A percentile compares a stretch with the other conserved stretches of the same genome.
Evolutionary conservation across 352 stramenopile species (phyloP).

Genomic region (Phytophthora macrochlamydospora): DNA sequence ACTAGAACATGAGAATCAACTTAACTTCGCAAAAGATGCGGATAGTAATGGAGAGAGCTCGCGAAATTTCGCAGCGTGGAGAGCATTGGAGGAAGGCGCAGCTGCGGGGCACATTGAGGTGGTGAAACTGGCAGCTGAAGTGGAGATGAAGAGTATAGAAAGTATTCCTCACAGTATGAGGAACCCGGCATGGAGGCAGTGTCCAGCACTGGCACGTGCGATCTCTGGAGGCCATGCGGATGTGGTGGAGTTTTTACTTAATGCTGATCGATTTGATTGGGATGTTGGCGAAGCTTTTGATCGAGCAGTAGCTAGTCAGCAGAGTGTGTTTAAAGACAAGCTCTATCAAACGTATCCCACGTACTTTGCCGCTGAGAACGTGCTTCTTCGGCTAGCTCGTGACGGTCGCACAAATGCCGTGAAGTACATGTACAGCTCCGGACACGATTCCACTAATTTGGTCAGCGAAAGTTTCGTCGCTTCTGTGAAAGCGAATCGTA

Average conservation of each 20-base stretch:
- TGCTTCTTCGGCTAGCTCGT: constrained; percentile 4
- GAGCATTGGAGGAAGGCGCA: not conserved
- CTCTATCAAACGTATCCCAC: not conserved
- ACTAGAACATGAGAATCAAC: not conserved
- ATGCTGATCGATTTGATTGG: not conserved
- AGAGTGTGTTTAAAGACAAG: not conserved
- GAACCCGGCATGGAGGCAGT: not conserved
- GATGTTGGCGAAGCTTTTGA: constrained; percentile 2
- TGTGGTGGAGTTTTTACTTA: constrained; percentile 4
- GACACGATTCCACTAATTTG: not conserved
- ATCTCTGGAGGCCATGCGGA: constrained; percentile 1
- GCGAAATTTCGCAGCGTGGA: not conserved
- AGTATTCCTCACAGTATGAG: not conserved
- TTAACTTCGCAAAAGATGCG: too few species aligned
- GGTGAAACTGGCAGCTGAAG: not conserved
- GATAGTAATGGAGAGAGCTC: too few species aligned
- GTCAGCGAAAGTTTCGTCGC: not conserved
- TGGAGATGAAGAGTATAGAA: not conserved
- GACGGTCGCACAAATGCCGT: constrained; percentile 1
- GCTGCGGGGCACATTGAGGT: not conserved
- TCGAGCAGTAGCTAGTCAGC: not conserved
- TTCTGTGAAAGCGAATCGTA: not conserved
- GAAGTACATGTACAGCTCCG: constrained; percentile 7
- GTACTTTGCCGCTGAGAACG: not conserved
- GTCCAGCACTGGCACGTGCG: not conserved